phyloP scores from a whole-genome alignment of 192 early-diverging fungal genomes.

The Lobosporangium transversale region DNA sequence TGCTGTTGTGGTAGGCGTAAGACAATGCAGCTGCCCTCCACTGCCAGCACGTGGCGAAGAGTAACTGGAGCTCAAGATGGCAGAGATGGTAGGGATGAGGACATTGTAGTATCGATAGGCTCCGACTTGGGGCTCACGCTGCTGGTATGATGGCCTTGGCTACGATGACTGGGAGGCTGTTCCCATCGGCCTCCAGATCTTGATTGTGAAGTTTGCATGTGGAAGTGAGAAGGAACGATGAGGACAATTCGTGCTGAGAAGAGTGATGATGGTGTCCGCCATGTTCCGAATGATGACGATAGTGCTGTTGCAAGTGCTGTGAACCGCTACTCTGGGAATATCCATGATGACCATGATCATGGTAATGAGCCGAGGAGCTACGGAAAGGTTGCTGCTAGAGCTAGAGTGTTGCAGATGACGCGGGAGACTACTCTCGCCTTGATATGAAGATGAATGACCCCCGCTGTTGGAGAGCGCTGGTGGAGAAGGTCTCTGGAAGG shows the following conservation, averaged over 20 bases:
- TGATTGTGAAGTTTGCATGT: constrained; percentile 21
- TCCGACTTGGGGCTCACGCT: constrained; percentile 41
- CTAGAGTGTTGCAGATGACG: constrained; percentile 24
- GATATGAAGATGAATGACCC: constrained; percentile 10
- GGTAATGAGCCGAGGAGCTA: background rate
- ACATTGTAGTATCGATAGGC: constrained; percentile 46
- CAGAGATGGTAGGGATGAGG: constrained; percentile 36
- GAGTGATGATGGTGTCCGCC: constrained; percentile 7
- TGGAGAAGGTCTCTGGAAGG: constrained; percentile 33
- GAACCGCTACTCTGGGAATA: constrained; percentile 2
- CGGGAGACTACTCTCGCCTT: constrained; percentile 31
- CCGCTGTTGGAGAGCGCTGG: constrained; percentile 3
- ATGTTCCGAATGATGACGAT: constrained; percentile 22
- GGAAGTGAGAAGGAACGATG: constrained; percentile 49
- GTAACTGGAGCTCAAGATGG: constrained; percentile 16
- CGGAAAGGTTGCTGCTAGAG: constrained; percentile 1
- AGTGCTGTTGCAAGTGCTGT: background rate
- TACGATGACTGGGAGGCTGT: constrained; percentile 10
- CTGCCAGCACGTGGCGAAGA: constrained; percentile 17
- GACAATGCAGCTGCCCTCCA: constrained; percentile 15
- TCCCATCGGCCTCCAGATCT: constrained; percentile 39
- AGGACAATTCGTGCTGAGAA: constrained; percentile 41
- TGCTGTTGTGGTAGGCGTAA: constrained; percentile 21
- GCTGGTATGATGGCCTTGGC: constrained; percentile 3
- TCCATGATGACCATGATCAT: constrained; percentile 6